Evolutionary conservation across 306 rosid genomes (phyloP), one percentile per base, ranked within the genome.

Genomic region (Glycine soja): DNA sequence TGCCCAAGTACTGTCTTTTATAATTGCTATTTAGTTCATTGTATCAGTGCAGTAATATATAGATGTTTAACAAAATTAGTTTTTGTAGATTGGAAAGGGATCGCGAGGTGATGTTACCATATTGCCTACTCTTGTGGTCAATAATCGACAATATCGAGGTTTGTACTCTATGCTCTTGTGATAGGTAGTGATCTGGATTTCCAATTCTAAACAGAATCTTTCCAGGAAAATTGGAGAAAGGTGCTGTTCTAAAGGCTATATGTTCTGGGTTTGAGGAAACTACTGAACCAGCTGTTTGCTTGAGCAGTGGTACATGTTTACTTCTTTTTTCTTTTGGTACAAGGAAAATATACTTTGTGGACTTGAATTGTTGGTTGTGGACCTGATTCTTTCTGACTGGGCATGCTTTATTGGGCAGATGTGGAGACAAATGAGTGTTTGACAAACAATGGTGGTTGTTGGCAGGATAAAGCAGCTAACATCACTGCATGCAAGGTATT

Each of bases 81-180:
- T 70, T 68, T 82, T 82, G 82, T 81, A 93, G 98, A 87, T 93
- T 69, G 98, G 98, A 79, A 93, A 93, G 83, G 98, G 98, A 77
- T 69, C 98, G 5, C 90, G 98, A 86, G 98, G 98, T 67, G 98
- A 93, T 81, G 98, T 93, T 67, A 93, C 98, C 70, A 93, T 93
- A 81, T 90, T 93, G 87, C 98, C 98, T 38, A 93, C 98, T 48
- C 93, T 93, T 73, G 97, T 93, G 85, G 98, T 93, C 83, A 93
- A 93, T 76, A 91, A 91, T 80, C 89, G 97, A 87, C 98, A 93
- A 70, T 93, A 93, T 86, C 90, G 98, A 93, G 98, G 98, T 93
- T 82, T 82, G 88, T 75, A 83, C 78, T 81, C 34, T 42, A 80
- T 71, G 72, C 80, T 65, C 83, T 50, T 82, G 32, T 68, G 72